These are phyloP conservation scores for Penicillium nucicola DNA, from an alignment of 495 filamentous ascomycete genomes.

Conservation along the genomic window DNA sequence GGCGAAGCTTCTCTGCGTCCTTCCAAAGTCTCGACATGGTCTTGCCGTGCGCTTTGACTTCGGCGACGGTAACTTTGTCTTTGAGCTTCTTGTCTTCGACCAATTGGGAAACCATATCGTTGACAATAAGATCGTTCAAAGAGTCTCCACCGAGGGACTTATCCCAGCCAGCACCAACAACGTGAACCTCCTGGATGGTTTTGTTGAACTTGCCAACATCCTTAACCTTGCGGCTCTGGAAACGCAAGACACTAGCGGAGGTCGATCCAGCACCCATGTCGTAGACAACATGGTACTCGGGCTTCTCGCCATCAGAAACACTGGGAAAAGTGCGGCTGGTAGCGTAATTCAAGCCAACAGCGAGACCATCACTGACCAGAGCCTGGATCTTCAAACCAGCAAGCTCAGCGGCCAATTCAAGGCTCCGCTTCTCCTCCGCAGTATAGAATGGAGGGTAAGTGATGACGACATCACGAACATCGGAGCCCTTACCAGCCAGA, in stretches of 20 bases:
- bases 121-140: constrained; percentile 80
- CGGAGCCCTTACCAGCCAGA: constrained; percentile 74
- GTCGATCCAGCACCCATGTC: constrained; percentile 99
- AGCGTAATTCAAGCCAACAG: constrained; percentile 93
- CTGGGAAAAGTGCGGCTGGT: constrained; percentile 85
- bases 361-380: constrained; percentile 85
- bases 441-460: constrained; percentile 93
- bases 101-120: constrained; percentile 83
- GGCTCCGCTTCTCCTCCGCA: constrained; percentile 77
- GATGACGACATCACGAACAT: constrained; percentile 77
- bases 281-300: constrained; percentile 89
- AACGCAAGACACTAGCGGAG: constrained; percentile 86
- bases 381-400: constrained; percentile 83
- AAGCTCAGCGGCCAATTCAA: constrained; percentile 77
- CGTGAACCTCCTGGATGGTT: constrained; percentile 87
- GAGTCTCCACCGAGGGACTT: constrained; percentile 84
- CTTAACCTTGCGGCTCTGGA: constrained; percentile 86
- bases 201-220: constrained; percentile 94
- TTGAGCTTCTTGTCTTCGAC: constrained; percentile 67
- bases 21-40: constrained; percentile 86
- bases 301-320: constrained; percentile 77
- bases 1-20: constrained; percentile 82
- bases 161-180: constrained; percentile 86
- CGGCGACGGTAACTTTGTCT: constrained; percentile 54
- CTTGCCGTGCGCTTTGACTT: constrained; percentile 74